These are phyloP conservation scores for Rhodotorula graminis DNA, from an alignment of 768 basidiomycete species.

Conservation along the genomic window DNA sequence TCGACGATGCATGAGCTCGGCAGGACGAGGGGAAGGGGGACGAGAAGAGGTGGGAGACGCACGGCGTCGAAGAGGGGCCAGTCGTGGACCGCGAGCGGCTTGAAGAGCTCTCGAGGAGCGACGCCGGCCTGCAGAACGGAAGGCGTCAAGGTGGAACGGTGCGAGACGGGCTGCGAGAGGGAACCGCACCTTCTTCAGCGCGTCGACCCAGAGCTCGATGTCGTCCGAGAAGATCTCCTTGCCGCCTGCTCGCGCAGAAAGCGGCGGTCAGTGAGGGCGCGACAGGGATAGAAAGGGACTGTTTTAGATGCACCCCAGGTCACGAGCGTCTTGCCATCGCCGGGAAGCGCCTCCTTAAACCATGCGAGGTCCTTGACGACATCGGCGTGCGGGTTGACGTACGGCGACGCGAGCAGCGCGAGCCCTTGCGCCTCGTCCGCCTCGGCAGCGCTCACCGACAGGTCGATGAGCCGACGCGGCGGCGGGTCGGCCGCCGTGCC, in stretches of 20 bases:
- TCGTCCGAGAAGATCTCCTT: conserved; percentile 36
- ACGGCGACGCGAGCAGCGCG: conserved; percentile 22
- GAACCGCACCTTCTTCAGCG: conserved; percentile 1
- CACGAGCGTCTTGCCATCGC: conserved; percentile 16
- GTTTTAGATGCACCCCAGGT: conserved; percentile 14
- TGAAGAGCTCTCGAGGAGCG: neutral
- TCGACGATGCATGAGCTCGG: neutral
- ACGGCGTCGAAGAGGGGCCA: conserved; percentile 14
- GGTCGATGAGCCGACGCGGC: neutral
- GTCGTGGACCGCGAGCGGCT: conserved; percentile 15
- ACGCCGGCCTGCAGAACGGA: conserved; percentile 1
- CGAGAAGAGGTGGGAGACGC: neutral
- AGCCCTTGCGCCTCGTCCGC: conserved; percentile 8
- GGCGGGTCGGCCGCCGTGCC: neutral
- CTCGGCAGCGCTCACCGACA: neutral
- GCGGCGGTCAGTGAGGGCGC: no score
- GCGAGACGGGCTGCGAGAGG: no score
- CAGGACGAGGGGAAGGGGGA: neutral
- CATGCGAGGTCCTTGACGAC: conserved; percentile 17
- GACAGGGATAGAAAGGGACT: no score
- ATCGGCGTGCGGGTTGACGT: conserved; percentile 33
- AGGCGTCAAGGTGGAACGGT: neutral
- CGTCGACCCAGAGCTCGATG: conserved; percentile 6
- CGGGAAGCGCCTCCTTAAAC: conserved; percentile 26
- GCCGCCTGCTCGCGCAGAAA: conserved; percentile 17